Percentiles rank a stretch among this genome's conserved stretches.
phyloP scores from a whole-genome alignment of 176 grass and related monocot genomes.

The Avena eriantha region DNA sequence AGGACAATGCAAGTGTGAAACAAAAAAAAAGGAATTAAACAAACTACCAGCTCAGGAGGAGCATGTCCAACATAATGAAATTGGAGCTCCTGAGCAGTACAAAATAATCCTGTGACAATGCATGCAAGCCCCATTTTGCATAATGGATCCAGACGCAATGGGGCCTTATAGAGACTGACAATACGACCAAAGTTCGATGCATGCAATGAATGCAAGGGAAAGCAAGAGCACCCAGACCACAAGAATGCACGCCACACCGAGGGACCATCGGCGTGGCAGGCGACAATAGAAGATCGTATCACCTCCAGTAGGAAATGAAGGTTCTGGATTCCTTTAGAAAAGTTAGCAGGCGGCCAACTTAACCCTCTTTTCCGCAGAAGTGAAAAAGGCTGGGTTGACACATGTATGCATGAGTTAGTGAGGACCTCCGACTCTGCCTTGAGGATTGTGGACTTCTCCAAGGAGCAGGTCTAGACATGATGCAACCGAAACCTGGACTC shows the following conservation, averaged over 20 bases:
- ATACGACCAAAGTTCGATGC: conserved; percentile 54
- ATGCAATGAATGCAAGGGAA: conserved; percentile 52
- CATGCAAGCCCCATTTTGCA: conserved; percentile 16
- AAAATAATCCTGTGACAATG: conserved; percentile 58
- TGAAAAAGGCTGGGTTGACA: conserved; percentile 52
- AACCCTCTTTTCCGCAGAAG: conserved; percentile 50
- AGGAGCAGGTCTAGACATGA: conserved; percentile 69
- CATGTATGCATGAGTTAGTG: conserved; percentile 75
- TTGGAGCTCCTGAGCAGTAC: conserved; percentile 43
- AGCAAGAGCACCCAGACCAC: conserved; percentile 40
- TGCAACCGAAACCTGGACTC: conserved; percentile 64
- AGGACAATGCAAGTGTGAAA: conserved; percentile 56
- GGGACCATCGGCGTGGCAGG: conserved; percentile 45
- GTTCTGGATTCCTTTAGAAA: conserved; percentile 50
- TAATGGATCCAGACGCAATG: conserved; percentile 46
- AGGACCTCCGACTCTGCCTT: conserved; percentile 62
- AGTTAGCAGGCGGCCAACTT: conserved; percentile 69
- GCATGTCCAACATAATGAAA: conserved; percentile 46
- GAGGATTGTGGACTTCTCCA: conserved; percentile 52
- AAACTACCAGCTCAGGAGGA: conserved; percentile 29
- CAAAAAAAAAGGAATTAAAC: conserved; percentile 25
- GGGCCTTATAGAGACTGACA: conserved; percentile 44
- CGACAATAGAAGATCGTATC: conserved; percentile 46
- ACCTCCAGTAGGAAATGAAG: conserved; percentile 52
- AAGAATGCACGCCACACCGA: conserved; percentile 37